Percentiles rank a stretch among this genome's conserved stretches.
Evolutionary conservation across 805 yeast genomes (phyloP).

Genomic region (Lachancea meyersii): DNA sequence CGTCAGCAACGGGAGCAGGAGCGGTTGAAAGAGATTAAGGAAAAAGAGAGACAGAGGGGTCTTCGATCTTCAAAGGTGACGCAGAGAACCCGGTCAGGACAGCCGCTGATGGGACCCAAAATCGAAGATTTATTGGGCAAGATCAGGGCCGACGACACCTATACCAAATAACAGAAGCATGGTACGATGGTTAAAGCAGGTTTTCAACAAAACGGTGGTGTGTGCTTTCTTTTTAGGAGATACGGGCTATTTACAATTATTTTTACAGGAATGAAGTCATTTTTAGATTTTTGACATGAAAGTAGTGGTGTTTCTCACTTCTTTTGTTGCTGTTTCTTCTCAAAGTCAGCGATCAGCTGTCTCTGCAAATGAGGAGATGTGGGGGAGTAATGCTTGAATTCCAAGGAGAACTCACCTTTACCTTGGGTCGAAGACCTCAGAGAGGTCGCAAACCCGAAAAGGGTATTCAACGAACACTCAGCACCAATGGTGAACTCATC

Average conservation of each 20-base stretch:
- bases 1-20: slow-evolving; percentile 40
- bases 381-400: slow-evolving; percentile 87
- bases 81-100: slow-evolving; percentile 66
- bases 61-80: slow-evolving; percentile 41
- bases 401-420: slow-evolving; percentile 95
- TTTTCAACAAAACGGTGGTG: too few relatives aligned
- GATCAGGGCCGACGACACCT: slow-evolving; percentile 48
- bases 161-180: slow-evolving; percentile 16
- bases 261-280: slow-evolving; percentile 1
- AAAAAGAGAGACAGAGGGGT: slow-evolving; percentile 39
- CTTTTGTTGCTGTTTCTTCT: slow-evolving; percentile 47
- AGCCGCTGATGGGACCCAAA: slow-evolving; percentile 87
- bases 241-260: slow-evolving; percentile 13
- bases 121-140: slow-evolving; percentile 72
- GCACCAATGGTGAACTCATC: slow-evolving; percentile 93
- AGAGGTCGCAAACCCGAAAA: slow-evolving; percentile 95
- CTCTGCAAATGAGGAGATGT: slow-evolving; percentile 85
- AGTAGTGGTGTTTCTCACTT: too few relatives aligned
- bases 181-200: too few relatives aligned
- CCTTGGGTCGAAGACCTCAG: slow-evolving; percentile 97
- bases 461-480: slow-evolving; percentile 91
- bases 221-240: slow-evolving; percentile 1
- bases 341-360: slow-evolving; percentile 79
- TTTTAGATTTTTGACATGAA: not conserved
- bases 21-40: slow-evolving; percentile 31